These are phyloP conservation scores for Diaporthe capsici DNA, from an alignment of 2,329 filamentous ascomycete species.

Conservation along the genomic window DNA sequence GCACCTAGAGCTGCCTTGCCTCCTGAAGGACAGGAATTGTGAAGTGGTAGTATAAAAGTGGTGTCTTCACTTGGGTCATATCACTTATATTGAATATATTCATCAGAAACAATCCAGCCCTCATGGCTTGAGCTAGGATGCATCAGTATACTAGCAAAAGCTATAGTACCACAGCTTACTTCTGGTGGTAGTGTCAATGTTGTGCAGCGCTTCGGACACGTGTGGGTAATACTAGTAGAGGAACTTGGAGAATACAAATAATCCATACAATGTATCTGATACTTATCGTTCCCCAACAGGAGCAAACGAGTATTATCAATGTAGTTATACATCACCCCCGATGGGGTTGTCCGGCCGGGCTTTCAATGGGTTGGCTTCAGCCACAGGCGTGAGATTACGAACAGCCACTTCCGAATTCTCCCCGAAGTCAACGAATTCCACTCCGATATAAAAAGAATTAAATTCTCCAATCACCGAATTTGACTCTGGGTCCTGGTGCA, in stretches of 20 bases:
- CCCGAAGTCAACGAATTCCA: background rate
- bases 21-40: too few species aligned
- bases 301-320: background rate
- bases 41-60: too few species aligned
- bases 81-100: too few species aligned
- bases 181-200: too few species aligned
- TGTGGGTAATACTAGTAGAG: background rate
- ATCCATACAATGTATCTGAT: background rate
- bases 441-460: background rate
- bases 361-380: background rate
- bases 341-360: conserved; percentile 17
- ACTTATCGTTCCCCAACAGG: background rate
- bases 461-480: too few species aligned
- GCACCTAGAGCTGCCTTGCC: too few species aligned
- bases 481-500: background rate
- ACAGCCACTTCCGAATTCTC: background rate
- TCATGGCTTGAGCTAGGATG: too few species aligned
- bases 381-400: background rate
- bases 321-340: background rate
- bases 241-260: background rate
- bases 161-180: too few species aligned
- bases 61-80: too few species aligned
- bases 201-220: background rate
- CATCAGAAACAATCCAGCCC: too few species aligned
- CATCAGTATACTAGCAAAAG: too few species aligned